Evolutionary conservation across 495 filamentous ascomycete genomes (phyloP).

Genomic region (Astrothelium macrocarpum): DNA sequence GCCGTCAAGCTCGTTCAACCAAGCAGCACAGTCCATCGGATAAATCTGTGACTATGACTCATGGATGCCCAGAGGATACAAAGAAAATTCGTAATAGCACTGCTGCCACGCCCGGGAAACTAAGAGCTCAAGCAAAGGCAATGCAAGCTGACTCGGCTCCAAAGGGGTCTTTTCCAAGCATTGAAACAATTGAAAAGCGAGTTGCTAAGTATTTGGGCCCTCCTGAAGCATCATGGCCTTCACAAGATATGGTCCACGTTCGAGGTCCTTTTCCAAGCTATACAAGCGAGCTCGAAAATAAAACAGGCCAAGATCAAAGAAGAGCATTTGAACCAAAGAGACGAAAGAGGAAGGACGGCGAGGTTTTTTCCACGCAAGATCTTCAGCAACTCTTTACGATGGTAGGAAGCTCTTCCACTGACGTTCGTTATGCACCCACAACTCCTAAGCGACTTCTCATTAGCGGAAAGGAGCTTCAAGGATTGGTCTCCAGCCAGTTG

Average conservation of each 20-base stretch:
- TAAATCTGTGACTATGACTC: not conserved
- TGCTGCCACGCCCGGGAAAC: constrained; percentile 32
- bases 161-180: not conserved
- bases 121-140: constrained; percentile 21
- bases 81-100: constrained; percentile 17
- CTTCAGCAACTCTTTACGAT: constrained; percentile 6
- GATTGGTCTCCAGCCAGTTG: constrained; percentile 13
- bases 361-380: constrained; percentile 11
- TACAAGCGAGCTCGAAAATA: not conserved
- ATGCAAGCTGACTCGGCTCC: not conserved
- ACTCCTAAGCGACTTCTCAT: constrained; percentile 26
- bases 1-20: not conserved
- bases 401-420: not conserved
- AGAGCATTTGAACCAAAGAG: not conserved
- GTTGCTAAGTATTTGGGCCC: constrained; percentile 22
- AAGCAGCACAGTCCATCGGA: not conserved
- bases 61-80: not conserved
- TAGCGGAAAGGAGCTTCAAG: constrained; percentile 23
- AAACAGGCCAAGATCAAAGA: not conserved
- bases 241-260: constrained; percentile 25
- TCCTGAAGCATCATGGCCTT: constrained; percentile 27
- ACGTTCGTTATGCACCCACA: constrained; percentile 5
- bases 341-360: constrained; percentile 22
- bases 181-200: not conserved
- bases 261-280: constrained; percentile 15